Conservation (phyloP, 139 green algal genomes). For the Ettlia oleoabundans region DNA sequence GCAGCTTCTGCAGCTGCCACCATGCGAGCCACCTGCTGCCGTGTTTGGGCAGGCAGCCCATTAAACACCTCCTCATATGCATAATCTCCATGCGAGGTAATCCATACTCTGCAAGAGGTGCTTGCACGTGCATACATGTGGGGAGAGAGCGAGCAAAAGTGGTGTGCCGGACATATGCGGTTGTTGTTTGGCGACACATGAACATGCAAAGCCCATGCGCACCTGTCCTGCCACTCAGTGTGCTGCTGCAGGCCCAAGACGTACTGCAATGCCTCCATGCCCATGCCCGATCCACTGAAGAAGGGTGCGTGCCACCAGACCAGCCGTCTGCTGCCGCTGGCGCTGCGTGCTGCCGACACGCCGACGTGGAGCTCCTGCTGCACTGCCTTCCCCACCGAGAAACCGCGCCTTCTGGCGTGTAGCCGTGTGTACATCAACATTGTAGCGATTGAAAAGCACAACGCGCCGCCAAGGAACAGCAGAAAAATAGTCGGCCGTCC, state of each 20-base stretch:
- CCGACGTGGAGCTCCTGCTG: no score
- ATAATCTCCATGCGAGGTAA: neutral
- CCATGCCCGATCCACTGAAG: slow-evolving; percentile 7
- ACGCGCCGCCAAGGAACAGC: no score
- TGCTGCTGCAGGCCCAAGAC: slow-evolving; percentile 16
- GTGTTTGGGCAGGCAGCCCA: neutral
- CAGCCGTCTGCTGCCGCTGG: neutral
- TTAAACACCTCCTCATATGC: slow-evolving; percentile 7
- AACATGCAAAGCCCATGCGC: neutral
- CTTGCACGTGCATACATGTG: no score
- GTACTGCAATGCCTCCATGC: slow-evolving; percentile 2
- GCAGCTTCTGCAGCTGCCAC: neutral
- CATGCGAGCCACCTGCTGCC: slow-evolving; percentile 4
- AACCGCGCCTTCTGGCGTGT: no score
- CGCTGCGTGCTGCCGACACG: no score
- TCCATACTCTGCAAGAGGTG: neutral
- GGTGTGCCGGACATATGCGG: no score
- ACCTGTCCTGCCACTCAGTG: slow-evolving; percentile 13
- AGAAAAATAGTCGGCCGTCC: no score
- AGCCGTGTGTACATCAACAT: no score
- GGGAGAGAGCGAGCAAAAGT: no score
- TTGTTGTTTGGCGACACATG: no score
- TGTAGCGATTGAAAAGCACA: no score
- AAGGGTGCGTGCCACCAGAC: slow-evolving; percentile 28
- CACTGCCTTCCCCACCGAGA: no score